Percentiles rank a stretch among this genome's conserved stretches.
Conservation (phyloP, 768 basidiomycete genomes). For the Amanita pseudoporphyria region DNA sequence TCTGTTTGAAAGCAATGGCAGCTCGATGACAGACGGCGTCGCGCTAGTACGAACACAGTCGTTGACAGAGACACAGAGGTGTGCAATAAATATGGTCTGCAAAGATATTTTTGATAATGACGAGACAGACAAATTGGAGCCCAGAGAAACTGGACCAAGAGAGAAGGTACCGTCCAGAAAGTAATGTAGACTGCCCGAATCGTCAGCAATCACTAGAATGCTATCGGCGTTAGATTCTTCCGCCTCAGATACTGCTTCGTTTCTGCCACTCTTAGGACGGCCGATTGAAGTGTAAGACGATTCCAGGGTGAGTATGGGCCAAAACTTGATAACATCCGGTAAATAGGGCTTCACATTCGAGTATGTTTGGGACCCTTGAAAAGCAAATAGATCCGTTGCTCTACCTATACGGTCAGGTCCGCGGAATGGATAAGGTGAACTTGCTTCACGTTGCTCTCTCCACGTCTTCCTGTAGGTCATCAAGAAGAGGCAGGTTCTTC, state of each 20-base stretch:
- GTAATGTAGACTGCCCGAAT: conserved; percentile 44
- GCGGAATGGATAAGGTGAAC: conserved; percentile 5
- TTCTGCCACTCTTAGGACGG: conserved; percentile 27
- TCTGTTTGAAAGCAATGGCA: conserved; percentile 49
- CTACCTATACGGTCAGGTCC: conserved; percentile 27
- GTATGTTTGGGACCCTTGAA: conserved; percentile 58
- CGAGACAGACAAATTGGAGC: conserved; percentile 18
- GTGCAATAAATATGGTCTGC: conserved; percentile 39
- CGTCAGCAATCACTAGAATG: conserved; percentile 53
- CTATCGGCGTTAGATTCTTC: conserved; percentile 54
- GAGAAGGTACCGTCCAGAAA: conserved; percentile 75
- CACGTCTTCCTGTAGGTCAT: conserved; percentile 57
- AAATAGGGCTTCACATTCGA: conserved; percentile 30
- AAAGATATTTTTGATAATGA: conserved; percentile 40
- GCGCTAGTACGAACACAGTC: conserved; percentile 23
- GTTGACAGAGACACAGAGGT: conserved; percentile 22
- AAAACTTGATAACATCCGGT: conserved; percentile 53
- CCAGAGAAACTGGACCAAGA: conserved; percentile 44
- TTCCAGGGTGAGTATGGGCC: conserved; percentile 59
- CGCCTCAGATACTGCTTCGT: conserved; percentile 27
- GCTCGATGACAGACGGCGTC: conserved; percentile 35
- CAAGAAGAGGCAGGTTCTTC: conserved; percentile 59
- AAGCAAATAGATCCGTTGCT: conserved; percentile 72
- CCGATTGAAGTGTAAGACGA: conserved; percentile 52
- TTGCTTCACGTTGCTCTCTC: conserved; percentile 53